Evolutionary conservation across 2,329 filamentous ascomycete species (phyloP), one percentile per base, ranked within the genome.

Genomic region (Claviceps quebecensis): DNA sequence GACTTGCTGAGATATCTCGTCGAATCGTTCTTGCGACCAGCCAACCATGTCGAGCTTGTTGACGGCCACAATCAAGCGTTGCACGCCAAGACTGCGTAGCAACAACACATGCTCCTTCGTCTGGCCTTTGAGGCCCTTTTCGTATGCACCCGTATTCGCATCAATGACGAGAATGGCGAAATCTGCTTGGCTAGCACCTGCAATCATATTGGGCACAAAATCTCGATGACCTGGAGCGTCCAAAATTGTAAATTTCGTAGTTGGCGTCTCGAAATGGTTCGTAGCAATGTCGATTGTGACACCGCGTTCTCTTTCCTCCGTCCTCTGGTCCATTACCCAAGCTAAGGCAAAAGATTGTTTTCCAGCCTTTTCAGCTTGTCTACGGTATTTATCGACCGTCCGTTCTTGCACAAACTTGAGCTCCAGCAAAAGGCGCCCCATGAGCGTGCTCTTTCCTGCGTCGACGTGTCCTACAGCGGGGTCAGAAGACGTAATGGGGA

Each of bases 141-240:
- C 93, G 57, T 97, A 96, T 37, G 90, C 90, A 37, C 91, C 93
- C 0, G 81, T 87, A 53, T 86, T 84, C 4, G 91, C 86, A 64
- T 98, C 93, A 54, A 98, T 87, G 19, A 98, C 93, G 3, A 98
- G 73, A 0, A 98, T 85, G 0, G 90, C 93, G 66, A 97, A 93
- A 65, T 98, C 93, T 9, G 93, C 94, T 67, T 96, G 91, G 53
- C 87, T 93, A 3, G 91, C 89, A 14, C 93, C 93, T 2, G 91
- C 91, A 64, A 98, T 96, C 93, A 98, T 98, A 66, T 96, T 98
- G 0, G 93, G 93, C 19, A 98, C 89, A 63, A 97, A 98, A 64
- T 98, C 93, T 54, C 83, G 80, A 67, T 98, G 93, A 0, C 93
- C 93, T 0, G 93, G 93, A 0, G 93, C 91, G 64, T 98, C 93